phyloP scores from a whole-genome alignment of 2,329 filamentous ascomycete species.

The Colletotrichum lini region DNA sequence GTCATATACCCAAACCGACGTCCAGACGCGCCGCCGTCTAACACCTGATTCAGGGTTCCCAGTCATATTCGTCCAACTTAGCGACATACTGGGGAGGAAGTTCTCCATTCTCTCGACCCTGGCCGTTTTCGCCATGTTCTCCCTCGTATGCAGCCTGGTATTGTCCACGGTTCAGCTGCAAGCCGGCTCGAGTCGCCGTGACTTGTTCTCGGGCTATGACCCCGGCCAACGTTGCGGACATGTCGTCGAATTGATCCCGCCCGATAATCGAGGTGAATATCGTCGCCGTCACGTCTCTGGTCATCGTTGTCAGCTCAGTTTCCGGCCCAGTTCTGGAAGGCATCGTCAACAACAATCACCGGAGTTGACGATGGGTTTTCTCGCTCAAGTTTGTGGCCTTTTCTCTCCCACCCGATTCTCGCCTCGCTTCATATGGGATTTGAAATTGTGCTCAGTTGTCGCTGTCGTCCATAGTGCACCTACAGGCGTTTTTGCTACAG shows the following conservation, averaged over 20 bases:
- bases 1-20: background rate
- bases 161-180: constrained; percentile 52
- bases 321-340: constrained; percentile 61
- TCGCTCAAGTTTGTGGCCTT: constrained; percentile 58
- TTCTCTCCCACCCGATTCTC: background rate
- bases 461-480: constrained; percentile 47
- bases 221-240: constrained; percentile 53
- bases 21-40: background rate
- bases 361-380: constrained; percentile 63
- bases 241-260: constrained; percentile 52
- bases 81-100: constrained; percentile 60
- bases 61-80: constrained; percentile 59
- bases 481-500: constrained; percentile 47
- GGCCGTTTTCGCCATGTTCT: constrained; percentile 58
- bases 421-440: background rate
- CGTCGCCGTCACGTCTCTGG: constrained; percentile 53
- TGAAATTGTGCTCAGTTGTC: background rate
- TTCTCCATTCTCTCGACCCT: constrained; percentile 52
- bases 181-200: constrained; percentile 8
- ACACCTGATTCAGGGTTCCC: constrained; percentile 52
- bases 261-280: constrained; percentile 49
- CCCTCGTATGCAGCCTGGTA: constrained; percentile 56
- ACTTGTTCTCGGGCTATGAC: constrained; percentile 35
- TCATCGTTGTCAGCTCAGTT: constrained; percentile 58
- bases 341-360: constrained; percentile 54